phyloP scores from a whole-genome alignment of 2,329 filamentous ascomycete genomes.

The Beauveria sp. region DNA sequence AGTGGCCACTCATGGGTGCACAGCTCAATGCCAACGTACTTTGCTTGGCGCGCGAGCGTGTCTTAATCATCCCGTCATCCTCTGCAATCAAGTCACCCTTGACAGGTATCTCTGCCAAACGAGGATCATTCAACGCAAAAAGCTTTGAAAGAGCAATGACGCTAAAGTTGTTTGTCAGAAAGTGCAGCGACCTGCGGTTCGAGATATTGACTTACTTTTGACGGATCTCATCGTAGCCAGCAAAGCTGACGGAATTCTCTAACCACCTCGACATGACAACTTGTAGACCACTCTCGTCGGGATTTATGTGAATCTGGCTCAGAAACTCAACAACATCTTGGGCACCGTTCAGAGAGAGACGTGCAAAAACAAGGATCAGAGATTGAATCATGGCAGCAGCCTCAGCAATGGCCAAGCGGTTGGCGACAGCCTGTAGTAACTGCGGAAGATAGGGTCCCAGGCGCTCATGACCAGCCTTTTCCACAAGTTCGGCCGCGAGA shows the following conservation, averaged over 20 bases:
- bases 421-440: constrained; percentile 81
- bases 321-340: constrained; percentile 90
- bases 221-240: constrained; percentile 95
- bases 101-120: constrained; percentile 71
- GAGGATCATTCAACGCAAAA: constrained; percentile 76
- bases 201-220: constrained; percentile 64
- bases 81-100: constrained; percentile 86
- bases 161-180: constrained; percentile 32
- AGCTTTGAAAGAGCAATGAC: constrained; percentile 90
- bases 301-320: constrained; percentile 68
- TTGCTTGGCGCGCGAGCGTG: constrained; percentile 78
- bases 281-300: constrained; percentile 69
- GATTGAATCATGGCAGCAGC: constrained; percentile 91
- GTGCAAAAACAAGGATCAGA: constrained; percentile 88
- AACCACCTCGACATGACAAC: constrained; percentile 93
- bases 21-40: constrained; percentile 42
- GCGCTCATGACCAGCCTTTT: constrained; percentile 86
- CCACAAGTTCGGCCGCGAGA: constrained; percentile 87
- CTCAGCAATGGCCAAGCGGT: constrained; percentile 72
- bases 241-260: constrained; percentile 93
- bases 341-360: constrained; percentile 76
- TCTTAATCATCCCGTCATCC: constrained; percentile 77
- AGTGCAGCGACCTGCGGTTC: background rate
- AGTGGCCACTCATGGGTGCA: constrained; percentile 16
- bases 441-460: constrained; percentile 86